Conservation (phyloP, 352 stramenopile species). For the Pythium utonaiense region DNA sequence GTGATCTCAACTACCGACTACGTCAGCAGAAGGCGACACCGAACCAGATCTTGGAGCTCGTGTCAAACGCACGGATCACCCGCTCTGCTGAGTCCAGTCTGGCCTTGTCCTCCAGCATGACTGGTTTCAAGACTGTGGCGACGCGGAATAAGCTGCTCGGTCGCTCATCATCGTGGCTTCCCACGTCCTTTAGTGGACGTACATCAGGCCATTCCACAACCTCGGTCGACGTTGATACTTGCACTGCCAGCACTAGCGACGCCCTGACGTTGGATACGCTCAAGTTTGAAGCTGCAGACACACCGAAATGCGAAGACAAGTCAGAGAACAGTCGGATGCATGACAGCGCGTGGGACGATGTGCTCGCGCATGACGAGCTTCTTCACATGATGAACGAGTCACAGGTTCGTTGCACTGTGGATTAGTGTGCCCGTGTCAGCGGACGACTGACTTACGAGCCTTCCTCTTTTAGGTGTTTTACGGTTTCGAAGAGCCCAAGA, state of each 20-base stretch:
- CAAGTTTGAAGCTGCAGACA: neutral
- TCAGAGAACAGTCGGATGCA: neutral
- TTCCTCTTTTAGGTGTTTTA: conserved; percentile 50
- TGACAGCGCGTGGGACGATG: conserved; percentile 54
- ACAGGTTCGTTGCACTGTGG: conserved; percentile 1
- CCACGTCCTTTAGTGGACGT: conserved; percentile 12
- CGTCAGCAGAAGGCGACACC: conserved; percentile 47
- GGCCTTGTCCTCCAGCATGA: neutral
- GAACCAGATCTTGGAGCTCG: conserved; percentile 58
- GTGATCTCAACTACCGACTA: conserved; percentile 90
- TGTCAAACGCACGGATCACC: conserved; percentile 27
- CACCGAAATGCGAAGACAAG: conserved; percentile 5
- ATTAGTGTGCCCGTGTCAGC: neutral
- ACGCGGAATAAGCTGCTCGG: conserved; percentile 7
- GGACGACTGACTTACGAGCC: neutral
- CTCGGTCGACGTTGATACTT: neutral
- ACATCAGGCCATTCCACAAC: neutral
- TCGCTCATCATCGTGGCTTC: conserved; percentile 15
- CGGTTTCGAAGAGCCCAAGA: conserved; percentile 71
- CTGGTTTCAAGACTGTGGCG: neutral
- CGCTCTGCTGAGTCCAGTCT: neutral
- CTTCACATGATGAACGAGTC: conserved; percentile 41
- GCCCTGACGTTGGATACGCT: conserved; percentile 4
- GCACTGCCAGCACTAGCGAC: conserved; percentile 2
- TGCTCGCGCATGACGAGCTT: conserved; percentile 73